A percentile compares a stretch with the other conserved stretches of the same genome.
phyloP scores from a whole-genome alignment of 2,329 filamentous ascomycete genomes.

The Exophiala dermatitidis region DNA sequence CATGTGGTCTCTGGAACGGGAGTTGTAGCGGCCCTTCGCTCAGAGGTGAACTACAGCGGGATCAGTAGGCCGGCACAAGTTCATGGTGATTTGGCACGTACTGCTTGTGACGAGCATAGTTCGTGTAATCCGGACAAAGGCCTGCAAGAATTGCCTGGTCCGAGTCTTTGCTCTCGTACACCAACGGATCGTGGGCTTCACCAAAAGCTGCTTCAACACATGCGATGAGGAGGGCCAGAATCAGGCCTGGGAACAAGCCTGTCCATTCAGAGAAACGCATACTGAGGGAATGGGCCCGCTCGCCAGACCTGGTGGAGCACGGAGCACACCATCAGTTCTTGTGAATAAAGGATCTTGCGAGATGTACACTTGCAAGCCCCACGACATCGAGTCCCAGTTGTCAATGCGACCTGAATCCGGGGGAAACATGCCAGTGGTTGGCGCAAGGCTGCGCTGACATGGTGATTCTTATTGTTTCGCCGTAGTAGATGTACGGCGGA shows the following conservation, averaged over 20 bases:
- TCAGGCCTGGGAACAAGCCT: neutral
- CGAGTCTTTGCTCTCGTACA: constrained; percentile 12
- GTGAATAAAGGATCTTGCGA: neutral
- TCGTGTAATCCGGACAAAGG: constrained; percentile 29
- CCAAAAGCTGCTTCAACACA: constrained; percentile 1
- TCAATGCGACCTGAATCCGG: too few species aligned
- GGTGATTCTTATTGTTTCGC: neutral
- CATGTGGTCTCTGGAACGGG: constrained; percentile 77
- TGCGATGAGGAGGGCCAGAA: neutral
- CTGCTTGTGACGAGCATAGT: constrained; percentile 27
- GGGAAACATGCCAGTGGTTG: too few species aligned
- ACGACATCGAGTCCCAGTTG: too few species aligned
- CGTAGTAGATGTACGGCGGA: too few species aligned
- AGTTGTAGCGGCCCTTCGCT: constrained; percentile 72
- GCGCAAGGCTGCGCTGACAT: neutral
- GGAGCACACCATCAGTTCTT: neutral
- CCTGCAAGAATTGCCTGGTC: constrained; percentile 16
- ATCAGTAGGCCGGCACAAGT: constrained; percentile 4
- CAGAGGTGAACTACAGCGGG: constrained; percentile 57
- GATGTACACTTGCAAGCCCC: neutral
- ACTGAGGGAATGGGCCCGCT: neutral
- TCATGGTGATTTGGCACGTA: constrained; percentile 4
- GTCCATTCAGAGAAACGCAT: constrained; percentile 8
- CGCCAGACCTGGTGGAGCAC: neutral
- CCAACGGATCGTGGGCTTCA: constrained; percentile 6